These are phyloP conservation scores for Delitschia confertaspora DNA, from an alignment of 495 filamentous ascomycete species.

Conservation along the genomic window DNA sequence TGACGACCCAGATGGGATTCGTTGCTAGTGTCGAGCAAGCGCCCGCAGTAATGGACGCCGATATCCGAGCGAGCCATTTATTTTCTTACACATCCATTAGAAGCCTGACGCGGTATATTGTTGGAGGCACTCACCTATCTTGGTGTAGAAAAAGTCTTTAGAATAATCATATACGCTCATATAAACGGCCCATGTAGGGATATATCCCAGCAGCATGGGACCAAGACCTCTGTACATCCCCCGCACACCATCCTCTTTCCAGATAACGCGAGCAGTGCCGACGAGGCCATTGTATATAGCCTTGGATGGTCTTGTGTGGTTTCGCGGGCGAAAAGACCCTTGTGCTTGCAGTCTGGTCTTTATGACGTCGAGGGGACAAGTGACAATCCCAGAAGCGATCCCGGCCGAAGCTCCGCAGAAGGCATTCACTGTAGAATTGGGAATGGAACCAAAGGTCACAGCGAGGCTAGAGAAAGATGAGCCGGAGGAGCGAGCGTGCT, in stretches of 20 bases:
- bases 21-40: conserved; percentile 88
- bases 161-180: conserved; percentile 88
- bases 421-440: conserved; percentile 49
- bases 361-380: conserved; percentile 96
- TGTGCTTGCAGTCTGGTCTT: conserved; percentile 98
- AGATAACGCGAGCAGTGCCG: conserved; percentile 77
- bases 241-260: conserved; percentile 74
- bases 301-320: conserved; percentile 32
- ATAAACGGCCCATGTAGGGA: conserved; percentile 98
- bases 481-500: conserved; percentile 5
- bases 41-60: conserved; percentile 81
- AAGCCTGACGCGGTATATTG: conserved; percentile 1
- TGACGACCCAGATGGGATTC: conserved; percentile 99
- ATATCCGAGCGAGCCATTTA: conserved; percentile 53
- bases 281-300: conserved; percentile 72
- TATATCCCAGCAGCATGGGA: conserved; percentile 87
- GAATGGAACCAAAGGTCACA: conserved; percentile 42
- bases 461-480: conserved; percentile 48
- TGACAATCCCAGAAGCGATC: conserved; percentile 85
- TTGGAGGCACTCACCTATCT: conserved; percentile 48
- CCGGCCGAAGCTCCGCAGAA: conserved; percentile 81
- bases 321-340: conserved; percentile 54
- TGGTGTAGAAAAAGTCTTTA: conserved; percentile 59
- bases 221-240: conserved; percentile 92
- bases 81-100: conserved; percentile 38